Conservation (phyloP, 805 yeast genomes). For the Teunomyces stri region DNA sequence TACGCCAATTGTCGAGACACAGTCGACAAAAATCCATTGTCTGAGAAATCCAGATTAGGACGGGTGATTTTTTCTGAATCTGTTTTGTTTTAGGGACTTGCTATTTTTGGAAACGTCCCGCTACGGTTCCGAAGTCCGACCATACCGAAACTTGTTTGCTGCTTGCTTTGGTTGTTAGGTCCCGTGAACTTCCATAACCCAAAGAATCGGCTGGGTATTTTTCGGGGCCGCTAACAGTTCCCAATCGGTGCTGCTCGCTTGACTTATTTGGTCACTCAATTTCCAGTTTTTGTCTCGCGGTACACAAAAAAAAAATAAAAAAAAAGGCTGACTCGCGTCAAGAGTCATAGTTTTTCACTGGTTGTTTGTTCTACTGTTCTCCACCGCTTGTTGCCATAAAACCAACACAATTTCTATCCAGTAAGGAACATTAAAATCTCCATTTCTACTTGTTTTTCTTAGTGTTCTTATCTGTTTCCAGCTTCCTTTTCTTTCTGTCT, state of each 20-base stretch:
- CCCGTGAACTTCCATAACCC: background rate
- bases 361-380: background rate
- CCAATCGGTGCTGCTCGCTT: background rate
- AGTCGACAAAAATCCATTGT: background rate
- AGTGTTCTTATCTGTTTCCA: background rate
- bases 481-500: background rate
- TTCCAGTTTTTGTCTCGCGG: background rate
- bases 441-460: background rate
- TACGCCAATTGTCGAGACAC: no score
- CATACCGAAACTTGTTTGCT: background rate
- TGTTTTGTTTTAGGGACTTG: no score
- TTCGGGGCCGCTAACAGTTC: conserved; percentile 1
- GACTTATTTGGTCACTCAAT: conserved; percentile 2
- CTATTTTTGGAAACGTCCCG: background rate
- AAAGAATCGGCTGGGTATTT: background rate
- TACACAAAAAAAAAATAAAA: background rate
- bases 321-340: conserved; percentile 3
- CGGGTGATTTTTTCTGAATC: background rate
- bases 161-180: no score
- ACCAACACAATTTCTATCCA: background rate
- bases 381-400: background rate
- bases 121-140: background rate
- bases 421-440: background rate
- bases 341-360: background rate
- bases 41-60: background rate